Evolutionary conservation across 176 grass and related monocot species (phyloP).

Genomic region (Dactylis glomerata): DNA sequence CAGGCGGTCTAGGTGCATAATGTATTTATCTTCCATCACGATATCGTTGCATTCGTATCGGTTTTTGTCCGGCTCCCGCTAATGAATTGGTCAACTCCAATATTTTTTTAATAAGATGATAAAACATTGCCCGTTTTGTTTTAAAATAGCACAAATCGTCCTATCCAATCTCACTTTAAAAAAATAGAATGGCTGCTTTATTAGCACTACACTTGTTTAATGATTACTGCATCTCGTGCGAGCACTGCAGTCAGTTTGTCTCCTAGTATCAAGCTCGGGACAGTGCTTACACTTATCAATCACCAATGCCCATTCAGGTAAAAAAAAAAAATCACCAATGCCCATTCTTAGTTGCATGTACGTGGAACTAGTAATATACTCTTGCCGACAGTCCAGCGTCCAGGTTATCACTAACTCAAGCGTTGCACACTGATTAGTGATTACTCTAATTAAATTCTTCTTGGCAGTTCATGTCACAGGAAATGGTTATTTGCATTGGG

Average conservation of each 20-base stretch:
- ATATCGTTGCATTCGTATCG: too few species aligned
- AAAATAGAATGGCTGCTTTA: not conserved
- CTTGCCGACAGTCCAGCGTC: not conserved
- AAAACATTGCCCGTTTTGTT: too few species aligned
- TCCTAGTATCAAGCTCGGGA: not conserved
- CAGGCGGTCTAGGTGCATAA: too few species aligned
- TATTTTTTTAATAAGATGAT: too few species aligned
- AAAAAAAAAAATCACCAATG: not conserved
- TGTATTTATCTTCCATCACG: too few species aligned
- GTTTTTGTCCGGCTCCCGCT: too few species aligned
- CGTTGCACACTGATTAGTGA: not conserved
- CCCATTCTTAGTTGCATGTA: slow-evolving; percentile 26
- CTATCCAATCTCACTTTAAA: not conserved
- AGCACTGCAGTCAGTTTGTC: not conserved
- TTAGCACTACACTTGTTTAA: not conserved
- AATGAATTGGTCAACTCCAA: too few species aligned
- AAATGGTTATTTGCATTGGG: slow-evolving; percentile 6
- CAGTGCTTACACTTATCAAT: not conserved
- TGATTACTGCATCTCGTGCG: not conserved
- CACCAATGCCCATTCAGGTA: not conserved
- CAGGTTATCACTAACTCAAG: slow-evolving; percentile 1
- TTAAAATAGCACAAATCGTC: not conserved
- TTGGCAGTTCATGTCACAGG: not conserved
- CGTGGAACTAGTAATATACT: slow-evolving; percentile 12
- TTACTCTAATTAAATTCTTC: slow-evolving; percentile 16